Conservation (phyloP, 495 filamentous ascomycete genomes). For the Sporormia fimetaria region DNA sequence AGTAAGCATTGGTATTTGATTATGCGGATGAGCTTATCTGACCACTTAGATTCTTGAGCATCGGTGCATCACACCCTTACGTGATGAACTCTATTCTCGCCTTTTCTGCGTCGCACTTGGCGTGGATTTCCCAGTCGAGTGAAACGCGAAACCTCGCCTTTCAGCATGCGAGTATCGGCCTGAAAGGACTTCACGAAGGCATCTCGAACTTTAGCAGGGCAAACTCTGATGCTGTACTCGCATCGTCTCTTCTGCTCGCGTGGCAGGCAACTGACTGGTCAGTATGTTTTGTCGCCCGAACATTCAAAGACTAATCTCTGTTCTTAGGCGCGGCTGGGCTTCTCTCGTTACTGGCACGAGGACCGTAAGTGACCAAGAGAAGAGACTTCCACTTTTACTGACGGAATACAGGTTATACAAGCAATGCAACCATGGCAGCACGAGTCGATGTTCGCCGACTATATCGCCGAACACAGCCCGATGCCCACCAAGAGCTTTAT, state of each 20-base stretch:
- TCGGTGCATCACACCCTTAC: conserved; percentile 69
- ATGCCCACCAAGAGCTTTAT: conserved; percentile 46
- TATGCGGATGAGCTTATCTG: conserved; percentile 16
- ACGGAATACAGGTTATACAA: conserved; percentile 58
- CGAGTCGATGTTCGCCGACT: conserved; percentile 72
- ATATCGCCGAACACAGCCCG: conserved; percentile 63
- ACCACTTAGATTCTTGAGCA: conserved; percentile 60
- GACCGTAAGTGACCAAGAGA: conserved; percentile 46
- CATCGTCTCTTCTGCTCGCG: conserved; percentile 81
- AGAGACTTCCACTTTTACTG: conserved; percentile 23
- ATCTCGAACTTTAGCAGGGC: conserved; percentile 73
- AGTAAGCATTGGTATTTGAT: conserved; percentile 47
- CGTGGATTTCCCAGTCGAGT: conserved; percentile 70
- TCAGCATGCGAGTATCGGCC: conserved; percentile 70
- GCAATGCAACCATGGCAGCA: conserved; percentile 91
- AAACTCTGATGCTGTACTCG: conserved; percentile 85
- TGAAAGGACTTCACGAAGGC: conserved; percentile 79
- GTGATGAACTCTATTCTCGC: conserved; percentile 88
- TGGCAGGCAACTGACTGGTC: conserved; percentile 98
- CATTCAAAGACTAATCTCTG: conserved; percentile 34
- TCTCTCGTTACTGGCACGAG: conserved; percentile 86
- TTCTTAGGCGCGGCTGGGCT: conserved; percentile 72
- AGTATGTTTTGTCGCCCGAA: too few species aligned
- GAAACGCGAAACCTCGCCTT: conserved; percentile 76
- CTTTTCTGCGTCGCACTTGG: conserved; percentile 82